Evolutionary conservation across 2,329 filamentous ascomycete genomes (phyloP).

Genomic region (Tolypocladium endophyticum): DNA sequence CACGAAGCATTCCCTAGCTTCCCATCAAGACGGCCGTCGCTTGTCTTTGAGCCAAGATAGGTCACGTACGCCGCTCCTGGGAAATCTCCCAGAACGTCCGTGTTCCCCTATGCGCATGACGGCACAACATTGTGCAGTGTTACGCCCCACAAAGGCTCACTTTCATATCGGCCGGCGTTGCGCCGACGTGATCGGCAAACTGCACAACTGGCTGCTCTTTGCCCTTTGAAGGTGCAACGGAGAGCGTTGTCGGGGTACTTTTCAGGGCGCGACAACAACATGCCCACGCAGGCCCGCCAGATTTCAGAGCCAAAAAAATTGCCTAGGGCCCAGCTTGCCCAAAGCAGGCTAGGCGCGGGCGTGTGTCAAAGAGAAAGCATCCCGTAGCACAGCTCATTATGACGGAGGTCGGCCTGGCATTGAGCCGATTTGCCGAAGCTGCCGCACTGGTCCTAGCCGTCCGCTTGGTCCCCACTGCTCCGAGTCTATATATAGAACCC

Average conservation of each 20-base stretch:
- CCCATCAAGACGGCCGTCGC: background rate
- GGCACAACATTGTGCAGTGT: background rate
- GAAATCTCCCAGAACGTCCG: background rate
- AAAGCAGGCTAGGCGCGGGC: background rate
- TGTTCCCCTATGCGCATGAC: background rate
- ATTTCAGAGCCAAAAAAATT: background rate
- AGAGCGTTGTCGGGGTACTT: background rate
- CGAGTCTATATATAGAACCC: background rate
- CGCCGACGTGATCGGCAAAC: slow-evolving; percentile 1
- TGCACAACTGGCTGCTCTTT: background rate
- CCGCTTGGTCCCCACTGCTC: background rate
- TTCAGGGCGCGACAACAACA: background rate
- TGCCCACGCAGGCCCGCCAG: background rate
- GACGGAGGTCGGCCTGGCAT: background rate
- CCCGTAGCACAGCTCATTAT: background rate
- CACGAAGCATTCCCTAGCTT: background rate
- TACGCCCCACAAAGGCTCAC: background rate
- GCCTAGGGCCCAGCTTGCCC: background rate
- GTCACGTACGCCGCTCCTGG: background rate
- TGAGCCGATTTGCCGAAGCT: background rate
- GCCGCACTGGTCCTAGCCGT: background rate
- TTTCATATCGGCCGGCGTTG: slow-evolving; percentile 2
- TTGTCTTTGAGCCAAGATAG: background rate
- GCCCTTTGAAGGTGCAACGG: background rate
- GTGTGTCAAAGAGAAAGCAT: background rate